Conservation (phyloP, 371 early-diverging fungal species). For the Conidiobolus incongruus region DNA sequence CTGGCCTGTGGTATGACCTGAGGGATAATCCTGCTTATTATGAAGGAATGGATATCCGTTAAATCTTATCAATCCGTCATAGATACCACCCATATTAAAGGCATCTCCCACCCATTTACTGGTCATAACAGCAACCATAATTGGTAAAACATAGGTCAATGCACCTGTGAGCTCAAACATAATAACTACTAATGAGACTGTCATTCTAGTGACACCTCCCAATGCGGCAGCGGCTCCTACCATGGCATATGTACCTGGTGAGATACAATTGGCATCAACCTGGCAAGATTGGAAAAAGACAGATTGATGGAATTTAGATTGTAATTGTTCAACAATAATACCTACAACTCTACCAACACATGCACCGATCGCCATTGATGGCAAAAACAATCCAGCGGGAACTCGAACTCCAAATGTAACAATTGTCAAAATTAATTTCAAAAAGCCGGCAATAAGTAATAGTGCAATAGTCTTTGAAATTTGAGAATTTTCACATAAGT, state of each 20-base stretch:
- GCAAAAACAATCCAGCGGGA: slow-evolving; percentile 56
- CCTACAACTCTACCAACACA: slow-evolving; percentile 51
- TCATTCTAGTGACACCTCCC: slow-evolving; percentile 82
- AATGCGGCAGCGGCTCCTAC: slow-evolving; percentile 85
- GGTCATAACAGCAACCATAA: slow-evolving; percentile 64
- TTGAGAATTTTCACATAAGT: no score
- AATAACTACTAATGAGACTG: slow-evolving; percentile 52
- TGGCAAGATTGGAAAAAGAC: background rate
- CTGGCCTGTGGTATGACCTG: slow-evolving; percentile 28
- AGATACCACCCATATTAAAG: slow-evolving; percentile 52
- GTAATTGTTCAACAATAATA: slow-evolving; percentile 34
- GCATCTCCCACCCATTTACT: slow-evolving; percentile 79
- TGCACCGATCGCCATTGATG: slow-evolving; percentile 64
- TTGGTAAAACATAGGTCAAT: slow-evolving; percentile 52
- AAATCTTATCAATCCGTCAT: slow-evolving; percentile 54
- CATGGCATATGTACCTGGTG: slow-evolving; percentile 85
- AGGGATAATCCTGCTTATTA: slow-evolving; percentile 45
- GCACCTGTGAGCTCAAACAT: slow-evolving; percentile 85
- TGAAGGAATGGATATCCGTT: slow-evolving; percentile 73
- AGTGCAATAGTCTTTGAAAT: slow-evolving; percentile 10
- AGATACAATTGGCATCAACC: slow-evolving; percentile 40
- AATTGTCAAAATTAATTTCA: slow-evolving; percentile 39
- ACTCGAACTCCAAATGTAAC: slow-evolving; percentile 63
- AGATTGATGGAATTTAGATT: no score
- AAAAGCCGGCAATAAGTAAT: slow-evolving; percentile 31